Evolutionary conservation across 2,329 filamentous ascomycete genomes (phyloP).

Genomic region (Colletotrichum limetticola): DNA sequence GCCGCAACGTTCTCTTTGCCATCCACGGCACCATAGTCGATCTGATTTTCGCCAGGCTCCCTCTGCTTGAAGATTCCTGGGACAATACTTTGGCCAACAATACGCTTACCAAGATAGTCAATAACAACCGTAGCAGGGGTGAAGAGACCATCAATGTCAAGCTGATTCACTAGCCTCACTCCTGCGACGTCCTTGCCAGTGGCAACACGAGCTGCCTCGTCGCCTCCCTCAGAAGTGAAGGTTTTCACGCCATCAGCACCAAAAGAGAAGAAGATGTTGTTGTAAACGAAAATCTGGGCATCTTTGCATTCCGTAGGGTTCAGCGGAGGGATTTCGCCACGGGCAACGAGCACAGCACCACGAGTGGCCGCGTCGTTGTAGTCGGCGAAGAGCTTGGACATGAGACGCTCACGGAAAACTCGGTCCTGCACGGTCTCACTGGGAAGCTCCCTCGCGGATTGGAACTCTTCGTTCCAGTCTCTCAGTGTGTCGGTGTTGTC

Average conservation of each 20-base stretch:
- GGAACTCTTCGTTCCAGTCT: constrained; percentile 99
- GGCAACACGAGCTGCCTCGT: constrained; percentile 94
- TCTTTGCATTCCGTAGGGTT: constrained; percentile 94
- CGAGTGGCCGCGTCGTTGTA: constrained; percentile 96
- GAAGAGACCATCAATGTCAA: constrained; percentile 94
- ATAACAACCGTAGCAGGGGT: constrained; percentile 96
- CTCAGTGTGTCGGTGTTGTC: constrained; percentile 94
- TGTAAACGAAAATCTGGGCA: constrained; percentile 98
- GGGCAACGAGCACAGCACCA: constrained; percentile 90
- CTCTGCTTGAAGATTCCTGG: constrained; percentile 99
- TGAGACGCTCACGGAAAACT: constrained; percentile 92
- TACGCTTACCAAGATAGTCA: constrained; percentile 95
- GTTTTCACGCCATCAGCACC: constrained; percentile 97
- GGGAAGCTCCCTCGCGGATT: constrained; percentile 93
- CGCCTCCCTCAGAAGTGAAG: constrained; percentile 94
- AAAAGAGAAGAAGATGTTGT: constrained; percentile 99
- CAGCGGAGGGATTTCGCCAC: constrained; percentile 90
- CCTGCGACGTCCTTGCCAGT: constrained; percentile 97
- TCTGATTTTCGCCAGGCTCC: constrained; percentile 97
- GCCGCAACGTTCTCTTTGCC: constrained; percentile 95
- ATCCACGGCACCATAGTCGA: constrained; percentile 98
- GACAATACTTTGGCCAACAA: constrained; percentile 97
- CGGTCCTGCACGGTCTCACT: constrained; percentile 95
- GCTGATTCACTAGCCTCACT: constrained; percentile 94
- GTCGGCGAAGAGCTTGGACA: constrained; percentile 96